Percentiles rank a stretch among this genome's conserved stretches.
phyloP scores from a whole-genome alignment of 2,329 filamentous ascomycete genomes.

The Cercospora brassicicola region DNA sequence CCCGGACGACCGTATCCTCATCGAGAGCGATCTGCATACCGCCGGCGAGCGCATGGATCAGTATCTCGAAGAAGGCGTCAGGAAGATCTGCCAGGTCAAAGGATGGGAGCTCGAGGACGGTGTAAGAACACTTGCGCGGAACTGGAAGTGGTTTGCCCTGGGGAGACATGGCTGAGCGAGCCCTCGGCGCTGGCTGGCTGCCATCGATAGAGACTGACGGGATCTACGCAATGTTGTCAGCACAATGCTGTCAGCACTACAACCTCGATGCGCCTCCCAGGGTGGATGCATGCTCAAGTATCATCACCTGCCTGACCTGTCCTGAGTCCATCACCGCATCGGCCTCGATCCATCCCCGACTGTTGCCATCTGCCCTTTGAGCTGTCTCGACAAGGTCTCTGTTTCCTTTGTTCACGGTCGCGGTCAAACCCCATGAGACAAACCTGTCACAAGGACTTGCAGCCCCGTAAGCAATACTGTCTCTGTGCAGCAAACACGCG shows the following conservation, averaged over 20 bases:
- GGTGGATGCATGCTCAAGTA: not conserved
- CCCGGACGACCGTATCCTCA: conserved; percentile 74
- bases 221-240: not conserved
- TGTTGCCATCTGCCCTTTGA: not conserved
- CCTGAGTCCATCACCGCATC: not conserved
- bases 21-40: conserved; percentile 86
- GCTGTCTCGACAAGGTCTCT: not conserved
- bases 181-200: not conserved
- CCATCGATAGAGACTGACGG: not conserved
- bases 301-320: not conserved
- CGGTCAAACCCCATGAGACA: not conserved
- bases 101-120: conserved; percentile 75
- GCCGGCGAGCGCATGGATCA: conserved; percentile 81
- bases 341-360: not conserved
- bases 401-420: not conserved
- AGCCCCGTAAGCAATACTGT: not conserved
- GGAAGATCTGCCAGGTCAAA: conserved; percentile 74
- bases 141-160: conserved; percentile 77
- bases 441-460: not conserved
- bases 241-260: not conserved
- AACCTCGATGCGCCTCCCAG: not conserved
- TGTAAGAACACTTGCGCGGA: conserved; percentile 64
- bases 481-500: not conserved
- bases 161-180: conserved; percentile 44
- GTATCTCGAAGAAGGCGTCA: conserved; percentile 70